A percentile compares a stretch with the other conserved stretches of the same genome.
phyloP scores from a whole-genome alignment of 345 rosid genomes.

The Salix purpurea region DNA sequence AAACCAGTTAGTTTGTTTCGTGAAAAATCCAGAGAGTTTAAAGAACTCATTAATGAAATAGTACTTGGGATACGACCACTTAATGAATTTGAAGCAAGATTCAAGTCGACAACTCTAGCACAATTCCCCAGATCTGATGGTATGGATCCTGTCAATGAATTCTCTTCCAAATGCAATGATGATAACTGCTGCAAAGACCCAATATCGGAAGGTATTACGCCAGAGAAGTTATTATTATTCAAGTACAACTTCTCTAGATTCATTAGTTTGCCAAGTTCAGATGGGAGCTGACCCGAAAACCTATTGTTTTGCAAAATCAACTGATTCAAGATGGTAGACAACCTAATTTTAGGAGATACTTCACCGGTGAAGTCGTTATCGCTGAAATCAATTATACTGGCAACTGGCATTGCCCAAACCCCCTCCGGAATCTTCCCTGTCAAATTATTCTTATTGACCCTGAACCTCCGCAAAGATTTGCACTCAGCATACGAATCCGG shows the following conservation, averaged over 20 bases:
- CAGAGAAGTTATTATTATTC: conserved; percentile 55
- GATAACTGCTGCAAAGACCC: conserved; percentile 51
- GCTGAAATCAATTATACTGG: conserved; percentile 55
- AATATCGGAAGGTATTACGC: conserved; percentile 50
- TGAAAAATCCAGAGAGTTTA: conserved; percentile 80
- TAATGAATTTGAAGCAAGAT: conserved; percentile 62
- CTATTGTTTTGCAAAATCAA: conserved; percentile 55
- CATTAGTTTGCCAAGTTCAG: conserved; percentile 48
- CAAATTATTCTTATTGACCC: conserved; percentile 57
- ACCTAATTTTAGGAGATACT: conserved; percentile 46
- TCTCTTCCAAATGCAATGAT: conserved; percentile 67
- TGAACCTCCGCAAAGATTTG: conserved; percentile 53
- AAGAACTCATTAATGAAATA: conserved; percentile 41
- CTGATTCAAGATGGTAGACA: conserved; percentile 46
- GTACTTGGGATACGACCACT: conserved; percentile 50
- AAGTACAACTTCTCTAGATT: conserved; percentile 56
- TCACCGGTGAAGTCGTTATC: conserved; percentile 60
- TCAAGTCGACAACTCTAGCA: conserved; percentile 58
- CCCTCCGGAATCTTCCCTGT: conserved; percentile 55
- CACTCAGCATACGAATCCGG: conserved; percentile 61
- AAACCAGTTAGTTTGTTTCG: conserved; percentile 53
- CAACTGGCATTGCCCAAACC: conserved; percentile 68
- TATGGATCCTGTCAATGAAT: conserved; percentile 56
- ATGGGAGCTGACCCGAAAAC: conserved; percentile 64
- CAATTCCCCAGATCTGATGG: conserved; percentile 52